phyloP scores from a whole-genome alignment of 2,329 filamentous ascomycete genomes.

The Shiraia bambusicola region DNA sequence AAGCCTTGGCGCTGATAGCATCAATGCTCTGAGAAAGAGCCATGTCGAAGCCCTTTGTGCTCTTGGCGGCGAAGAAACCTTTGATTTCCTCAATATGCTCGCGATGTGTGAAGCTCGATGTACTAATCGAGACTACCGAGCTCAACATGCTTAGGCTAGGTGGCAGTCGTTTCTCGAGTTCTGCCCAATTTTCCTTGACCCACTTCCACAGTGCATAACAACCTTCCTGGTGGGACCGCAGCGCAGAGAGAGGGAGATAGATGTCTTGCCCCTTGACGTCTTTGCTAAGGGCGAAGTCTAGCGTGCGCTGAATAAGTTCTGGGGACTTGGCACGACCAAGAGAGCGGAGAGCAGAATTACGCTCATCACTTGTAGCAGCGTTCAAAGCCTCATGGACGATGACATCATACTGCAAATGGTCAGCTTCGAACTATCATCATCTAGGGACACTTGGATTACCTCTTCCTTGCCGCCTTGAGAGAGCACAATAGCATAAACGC shows the following conservation, averaged over 20 bases:
- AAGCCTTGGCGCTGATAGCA: conserved; percentile 77
- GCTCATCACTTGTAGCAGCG: conserved; percentile 79
- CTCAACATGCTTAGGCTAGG: conserved; percentile 86
- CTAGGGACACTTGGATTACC: conserved; percentile 47
- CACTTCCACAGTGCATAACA: conserved; percentile 79
- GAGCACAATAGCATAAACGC: conserved; percentile 81
- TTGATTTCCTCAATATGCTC: conserved; percentile 76
- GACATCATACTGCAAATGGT: conserved; percentile 64
- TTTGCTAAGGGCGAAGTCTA: conserved; percentile 71
- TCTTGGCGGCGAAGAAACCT: conserved; percentile 77
- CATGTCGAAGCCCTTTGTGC: conserved; percentile 85
- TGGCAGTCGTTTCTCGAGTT: conserved; percentile 75
- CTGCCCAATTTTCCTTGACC: conserved; percentile 88
- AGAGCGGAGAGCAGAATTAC: conserved; percentile 83
- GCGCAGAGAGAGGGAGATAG: conserved; percentile 79
- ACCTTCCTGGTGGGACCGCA: conserved; percentile 75
- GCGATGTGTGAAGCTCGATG: conserved; percentile 74
- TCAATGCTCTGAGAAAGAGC: conserved; percentile 88
- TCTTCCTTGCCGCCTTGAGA: conserved; percentile 84
- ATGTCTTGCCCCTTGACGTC: conserved; percentile 94
- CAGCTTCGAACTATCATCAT: conserved; percentile 13
- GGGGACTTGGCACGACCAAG: conserved; percentile 78
- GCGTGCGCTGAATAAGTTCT: conserved; percentile 77
- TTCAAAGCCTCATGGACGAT: conserved; percentile 74
- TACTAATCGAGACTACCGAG: conserved; percentile 78